Evolutionary conservation across 352 stramenopile genomes (phyloP).

Genomic region (Phytophthora vignae): DNA sequence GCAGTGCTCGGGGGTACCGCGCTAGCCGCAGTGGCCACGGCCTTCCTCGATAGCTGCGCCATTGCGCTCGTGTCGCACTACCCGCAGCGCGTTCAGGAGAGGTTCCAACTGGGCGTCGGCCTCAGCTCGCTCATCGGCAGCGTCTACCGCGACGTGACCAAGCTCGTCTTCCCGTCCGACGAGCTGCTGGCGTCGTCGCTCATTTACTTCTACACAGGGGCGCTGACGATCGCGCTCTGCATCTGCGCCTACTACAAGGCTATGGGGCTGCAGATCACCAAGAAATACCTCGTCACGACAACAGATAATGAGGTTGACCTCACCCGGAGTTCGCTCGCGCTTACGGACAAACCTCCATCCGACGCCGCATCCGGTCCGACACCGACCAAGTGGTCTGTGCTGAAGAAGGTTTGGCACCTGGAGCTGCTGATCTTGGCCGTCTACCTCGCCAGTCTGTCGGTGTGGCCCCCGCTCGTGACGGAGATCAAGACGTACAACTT

Average conservation of each 20-base stretch:
- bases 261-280: constrained; percentile 57
- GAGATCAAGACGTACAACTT: constrained; percentile 86
- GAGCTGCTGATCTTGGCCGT: constrained; percentile 70
- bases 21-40: constrained; percentile 67
- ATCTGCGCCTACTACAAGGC: constrained; percentile 76
- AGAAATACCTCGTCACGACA: constrained; percentile 46
- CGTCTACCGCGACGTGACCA: constrained; percentile 84
- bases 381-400: constrained; percentile 65
- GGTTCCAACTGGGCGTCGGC: constrained; percentile 80
- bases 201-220: constrained; percentile 88
- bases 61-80: constrained; percentile 83
- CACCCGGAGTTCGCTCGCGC: constrained; percentile 46
- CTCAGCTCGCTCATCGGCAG: constrained; percentile 81
- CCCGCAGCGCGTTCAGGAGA: constrained; percentile 73
- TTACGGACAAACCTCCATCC: constrained; percentile 28
- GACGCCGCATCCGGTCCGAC: background rate
- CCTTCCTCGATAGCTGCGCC: constrained; percentile 79
- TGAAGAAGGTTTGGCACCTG: constrained; percentile 69
- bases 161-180: constrained; percentile 73
- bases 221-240: constrained; percentile 77
- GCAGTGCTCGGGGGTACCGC: constrained; percentile 73
- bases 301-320: constrained; percentile 44
- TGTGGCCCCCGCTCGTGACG: constrained; percentile 81
- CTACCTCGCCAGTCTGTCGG: constrained; percentile 66
- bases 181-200: constrained; percentile 69